A percentile compares a stretch with the other conserved stretches of the same genome.
Evolutionary conservation across 2,329 filamentous ascomycete genomes (phyloP).

Genomic region (Tetracladium maxilliforme): DNA sequence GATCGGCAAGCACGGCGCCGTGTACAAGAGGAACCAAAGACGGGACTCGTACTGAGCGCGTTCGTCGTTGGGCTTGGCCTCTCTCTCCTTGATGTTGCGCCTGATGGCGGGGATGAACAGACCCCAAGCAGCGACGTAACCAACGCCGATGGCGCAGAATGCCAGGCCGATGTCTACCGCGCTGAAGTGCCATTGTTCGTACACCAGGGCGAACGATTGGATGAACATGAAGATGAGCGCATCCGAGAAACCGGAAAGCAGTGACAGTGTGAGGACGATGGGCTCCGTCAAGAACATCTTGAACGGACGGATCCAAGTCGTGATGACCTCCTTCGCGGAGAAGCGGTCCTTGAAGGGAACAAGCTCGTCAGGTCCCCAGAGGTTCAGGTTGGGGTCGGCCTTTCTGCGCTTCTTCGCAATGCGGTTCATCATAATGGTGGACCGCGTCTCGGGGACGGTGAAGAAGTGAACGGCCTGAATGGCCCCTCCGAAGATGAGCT

Average conservation of each 20-base stretch:
- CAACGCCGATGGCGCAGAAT: slow-evolving; percentile 52
- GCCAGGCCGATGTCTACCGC: slow-evolving; percentile 39
- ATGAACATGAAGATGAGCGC: slow-evolving; percentile 69
- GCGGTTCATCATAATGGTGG: slow-evolving; percentile 62
- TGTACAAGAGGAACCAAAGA: slow-evolving; percentile 49
- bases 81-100: slow-evolving; percentile 33
- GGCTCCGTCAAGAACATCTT: slow-evolving; percentile 62
- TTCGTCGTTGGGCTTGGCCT: slow-evolving; percentile 34
- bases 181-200: slow-evolving; percentile 50
- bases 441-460: slow-evolving; percentile 64
- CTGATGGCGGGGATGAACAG: slow-evolving; percentile 42
- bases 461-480: slow-evolving; percentile 54
- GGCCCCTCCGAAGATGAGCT: slow-evolving; percentile 61
- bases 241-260: slow-evolving; percentile 59
- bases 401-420: slow-evolving; percentile 64
- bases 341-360: slow-evolving; percentile 43
- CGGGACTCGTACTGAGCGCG: slow-evolving; percentile 55
- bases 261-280: slow-evolving; percentile 55
- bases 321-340: slow-evolving; percentile 37
- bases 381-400: slow-evolving; percentile 26
- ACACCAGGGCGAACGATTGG: slow-evolving; percentile 55
- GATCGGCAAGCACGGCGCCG: slow-evolving; percentile 43
- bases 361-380: slow-evolving; percentile 63
- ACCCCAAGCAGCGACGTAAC: slow-evolving; percentile 48
- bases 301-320: slow-evolving; percentile 50